A percentile compares a stretch with the other conserved stretches of the same genome.
phyloP scores from a whole-genome alignment of 2,329 filamentous ascomycete genomes.

The Herpomyces periplanetae region DNA sequence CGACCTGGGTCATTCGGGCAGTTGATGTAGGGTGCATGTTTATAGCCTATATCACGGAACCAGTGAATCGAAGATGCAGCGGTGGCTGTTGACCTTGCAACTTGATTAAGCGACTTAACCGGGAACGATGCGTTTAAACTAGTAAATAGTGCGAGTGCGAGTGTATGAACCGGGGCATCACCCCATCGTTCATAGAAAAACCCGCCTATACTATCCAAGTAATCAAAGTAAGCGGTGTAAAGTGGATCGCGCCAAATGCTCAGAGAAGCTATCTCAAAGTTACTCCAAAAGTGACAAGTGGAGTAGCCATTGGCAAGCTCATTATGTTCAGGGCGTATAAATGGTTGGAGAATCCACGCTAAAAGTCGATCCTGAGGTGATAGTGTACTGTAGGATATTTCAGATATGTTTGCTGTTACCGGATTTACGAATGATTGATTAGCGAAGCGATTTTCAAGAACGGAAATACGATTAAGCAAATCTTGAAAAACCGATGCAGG shows the following conservation, averaged over 20 bases:
- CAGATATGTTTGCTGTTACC: conserved; percentile 61
- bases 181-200: conserved; percentile 99
- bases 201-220: conserved; percentile 63
- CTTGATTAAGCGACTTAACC: no score
- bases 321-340: conserved; percentile 37
- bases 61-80: no score
- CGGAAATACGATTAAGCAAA: no score
- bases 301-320: conserved; percentile 58
- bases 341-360: conserved; percentile 44
- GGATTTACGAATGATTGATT: conserved; percentile 41
- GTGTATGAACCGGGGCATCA: conserved; percentile 80
- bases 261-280: conserved; percentile 86
- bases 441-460: no score
- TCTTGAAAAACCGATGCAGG: no score
- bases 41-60: conserved; percentile 97
- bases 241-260: conserved; percentile 57
- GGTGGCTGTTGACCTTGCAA: no score
- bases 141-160: conserved; percentile 67
- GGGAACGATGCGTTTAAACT: no score
- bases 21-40: conserved; percentile 94
- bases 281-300: conserved; percentile 96
- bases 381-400: no score
- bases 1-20: conserved; percentile 68
- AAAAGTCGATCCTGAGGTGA: no score
- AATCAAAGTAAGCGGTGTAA: conserved; percentile 85